phyloP scores from a whole-genome alignment of 768 basidiomycete species.

The Mycena sanguinolenta region DNA sequence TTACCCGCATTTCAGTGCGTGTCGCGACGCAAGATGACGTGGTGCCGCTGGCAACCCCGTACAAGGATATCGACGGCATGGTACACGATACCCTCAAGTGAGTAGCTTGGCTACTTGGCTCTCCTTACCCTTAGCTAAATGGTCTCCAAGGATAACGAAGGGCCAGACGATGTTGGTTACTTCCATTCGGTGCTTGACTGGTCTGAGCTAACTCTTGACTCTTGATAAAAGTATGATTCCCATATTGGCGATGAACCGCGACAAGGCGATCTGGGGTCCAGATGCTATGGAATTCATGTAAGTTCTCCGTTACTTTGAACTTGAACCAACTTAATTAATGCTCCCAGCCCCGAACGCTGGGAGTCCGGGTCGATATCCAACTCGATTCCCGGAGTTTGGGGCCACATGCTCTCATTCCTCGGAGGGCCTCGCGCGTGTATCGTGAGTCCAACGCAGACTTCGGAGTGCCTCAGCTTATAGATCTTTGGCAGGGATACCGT shows the following conservation, averaged over 20 bases:
- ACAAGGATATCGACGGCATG: conserved; percentile 47
- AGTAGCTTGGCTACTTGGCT: background rate
- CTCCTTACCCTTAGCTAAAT: background rate
- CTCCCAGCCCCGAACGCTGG: conserved; percentile 68
- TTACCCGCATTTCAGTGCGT: conserved; percentile 32
- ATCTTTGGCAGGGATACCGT: conserved; percentile 48
- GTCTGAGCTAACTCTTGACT: background rate
- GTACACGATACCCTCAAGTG: conserved; percentile 43
- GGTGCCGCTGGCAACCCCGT: conserved; percentile 50
- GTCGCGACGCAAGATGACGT: conserved; percentile 50
- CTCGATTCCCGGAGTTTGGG: conserved; percentile 62
- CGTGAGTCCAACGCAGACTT: conserved; percentile 36
- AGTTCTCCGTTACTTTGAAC: conserved; percentile 7
- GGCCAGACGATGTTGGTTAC: conserved; percentile 28
- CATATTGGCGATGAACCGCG: conserved; percentile 50
- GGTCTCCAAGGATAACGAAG: conserved; percentile 7
- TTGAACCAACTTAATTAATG: background rate
- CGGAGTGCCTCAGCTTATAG: conserved; percentile 23
- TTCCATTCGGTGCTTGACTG: conserved; percentile 40
- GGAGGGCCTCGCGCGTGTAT: conserved; percentile 67
- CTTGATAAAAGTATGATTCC: conserved; percentile 22
- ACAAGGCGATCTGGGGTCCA: conserved; percentile 57
- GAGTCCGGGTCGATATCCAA: conserved; percentile 41
- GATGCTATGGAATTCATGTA: conserved; percentile 60
- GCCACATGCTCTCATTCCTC: conserved; percentile 60